Conservation (phyloP, 768 basidiomycete genomes). For the Hygrocybe coccinea region DNA sequence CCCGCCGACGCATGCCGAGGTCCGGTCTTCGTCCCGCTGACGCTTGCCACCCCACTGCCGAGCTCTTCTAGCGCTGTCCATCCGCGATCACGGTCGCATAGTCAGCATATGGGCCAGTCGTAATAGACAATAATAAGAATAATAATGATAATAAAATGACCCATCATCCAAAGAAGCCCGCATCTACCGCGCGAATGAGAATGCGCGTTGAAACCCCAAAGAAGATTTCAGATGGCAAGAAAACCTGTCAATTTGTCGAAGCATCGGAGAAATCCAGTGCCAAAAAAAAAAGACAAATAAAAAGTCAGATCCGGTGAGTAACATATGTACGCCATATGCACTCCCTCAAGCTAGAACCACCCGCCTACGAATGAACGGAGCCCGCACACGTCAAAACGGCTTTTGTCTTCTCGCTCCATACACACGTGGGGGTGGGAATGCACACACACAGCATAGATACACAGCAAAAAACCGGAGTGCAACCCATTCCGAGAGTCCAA, state of each 20-base stretch:
- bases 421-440: too few relatives aligned
- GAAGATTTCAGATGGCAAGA: slow-evolving; percentile 8
- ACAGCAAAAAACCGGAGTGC: not conserved
- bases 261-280: not conserved
- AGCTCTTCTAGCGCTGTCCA: slow-evolving; percentile 54
- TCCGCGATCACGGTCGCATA: not conserved
- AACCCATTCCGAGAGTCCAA: not conserved
- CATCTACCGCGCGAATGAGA: slow-evolving; percentile 25
- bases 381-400: too few relatives aligned
- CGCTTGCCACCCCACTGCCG: not conserved
- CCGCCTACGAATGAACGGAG: too few relatives aligned
- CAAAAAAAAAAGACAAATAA: too few relatives aligned
- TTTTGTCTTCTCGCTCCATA: not conserved
- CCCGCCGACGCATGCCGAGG: slow-evolving; percentile 62
- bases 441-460: too few relatives aligned
- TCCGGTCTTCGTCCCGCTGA: slow-evolving; percentile 22
- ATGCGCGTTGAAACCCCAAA: slow-evolving; percentile 11
- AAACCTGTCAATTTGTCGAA: not conserved
- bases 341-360: too few relatives aligned
- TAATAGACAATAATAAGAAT: not conserved
- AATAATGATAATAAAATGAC: not conserved
- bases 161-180: slow-evolving; percentile 17
- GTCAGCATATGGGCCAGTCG: not conserved
- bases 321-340: too few relatives aligned
- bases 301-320: too few relatives aligned